These are phyloP conservation scores for Penicillium samsonianum DNA, from an alignment of 495 filamentous ascomycete species.

Conservation along the genomic window DNA sequence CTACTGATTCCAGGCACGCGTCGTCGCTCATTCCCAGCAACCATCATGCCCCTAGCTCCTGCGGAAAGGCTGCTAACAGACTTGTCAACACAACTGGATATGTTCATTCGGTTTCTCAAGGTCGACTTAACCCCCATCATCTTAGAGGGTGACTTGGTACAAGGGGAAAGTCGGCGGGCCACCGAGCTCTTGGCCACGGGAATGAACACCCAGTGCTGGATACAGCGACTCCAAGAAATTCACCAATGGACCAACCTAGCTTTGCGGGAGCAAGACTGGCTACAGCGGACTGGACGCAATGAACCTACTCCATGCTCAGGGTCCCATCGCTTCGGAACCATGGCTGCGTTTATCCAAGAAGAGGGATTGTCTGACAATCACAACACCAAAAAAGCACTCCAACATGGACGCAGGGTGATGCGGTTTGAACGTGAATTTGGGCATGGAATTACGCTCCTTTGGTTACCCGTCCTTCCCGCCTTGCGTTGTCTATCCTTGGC, in stretches of 20 bases:
- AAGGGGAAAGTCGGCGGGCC: neutral
- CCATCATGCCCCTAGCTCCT: neutral
- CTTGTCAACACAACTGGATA: neutral
- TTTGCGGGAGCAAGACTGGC: conserved; percentile 2
- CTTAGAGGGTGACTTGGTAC: neutral
- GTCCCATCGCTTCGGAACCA: neutral
- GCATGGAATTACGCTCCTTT: neutral
- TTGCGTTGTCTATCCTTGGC: neutral
- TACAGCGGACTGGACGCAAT: conserved; percentile 1
- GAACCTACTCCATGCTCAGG: neutral
- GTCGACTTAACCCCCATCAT: neutral
- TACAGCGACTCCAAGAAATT: neutral
- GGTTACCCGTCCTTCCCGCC: neutral
- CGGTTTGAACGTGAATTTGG: conserved; percentile 1
- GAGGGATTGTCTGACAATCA: neutral
- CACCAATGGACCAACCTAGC: conserved; percentile 2
- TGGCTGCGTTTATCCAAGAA: neutral
- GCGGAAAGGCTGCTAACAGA: neutral
- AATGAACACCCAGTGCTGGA: neutral
- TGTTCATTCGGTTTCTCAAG: neutral
- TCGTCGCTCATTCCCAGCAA: neutral
- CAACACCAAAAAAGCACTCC: neutral
- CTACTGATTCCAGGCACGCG: neutral
- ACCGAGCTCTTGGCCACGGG: neutral
- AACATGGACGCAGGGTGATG: neutral